These are phyloP conservation scores for Chaetomium globosum DNA, from an alignment of 2,329 filamentous ascomycete genomes.

Conservation along the genomic window DNA sequence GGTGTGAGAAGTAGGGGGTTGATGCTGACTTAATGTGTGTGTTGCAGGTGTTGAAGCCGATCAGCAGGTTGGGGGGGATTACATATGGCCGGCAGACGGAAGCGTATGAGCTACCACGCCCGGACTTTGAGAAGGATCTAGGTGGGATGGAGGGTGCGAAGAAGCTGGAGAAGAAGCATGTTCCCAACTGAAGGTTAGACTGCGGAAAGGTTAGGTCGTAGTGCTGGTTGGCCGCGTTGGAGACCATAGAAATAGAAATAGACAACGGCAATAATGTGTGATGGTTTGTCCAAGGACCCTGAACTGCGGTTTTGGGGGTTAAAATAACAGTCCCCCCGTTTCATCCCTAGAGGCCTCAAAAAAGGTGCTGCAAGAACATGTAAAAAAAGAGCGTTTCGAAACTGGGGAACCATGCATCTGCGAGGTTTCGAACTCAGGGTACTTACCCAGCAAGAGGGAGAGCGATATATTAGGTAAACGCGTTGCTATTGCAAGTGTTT, in stretches of 20 bases:
- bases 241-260: constrained; percentile 18
- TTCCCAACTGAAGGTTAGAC: constrained; percentile 14
- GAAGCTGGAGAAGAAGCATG: constrained; percentile 52
- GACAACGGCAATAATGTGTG: constrained; percentile 11
- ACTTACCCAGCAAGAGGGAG: no score
- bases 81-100: constrained; percentile 70
- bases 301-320: neutral
- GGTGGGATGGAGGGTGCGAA: constrained; percentile 58
- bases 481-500: no score
- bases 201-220: no score
- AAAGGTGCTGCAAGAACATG: no score
- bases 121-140: constrained; percentile 55
- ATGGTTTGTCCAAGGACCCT: neutral
- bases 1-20: neutral
- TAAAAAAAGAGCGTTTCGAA: no score
- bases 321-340: no score
- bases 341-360: no score
- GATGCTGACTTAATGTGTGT: constrained; percentile 20
- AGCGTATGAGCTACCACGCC: constrained; percentile 61
- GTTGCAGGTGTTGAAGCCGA: constrained; percentile 67
- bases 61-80: constrained; percentile 82
- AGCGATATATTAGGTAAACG: no score
- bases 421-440: no score
- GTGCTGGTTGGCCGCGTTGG: neutral
- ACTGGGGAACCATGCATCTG: no score